These are phyloP conservation scores for Haplosporangium sp. DNA, from an alignment of 371 early-diverging fungal genomes.

Conservation along the genomic window DNA sequence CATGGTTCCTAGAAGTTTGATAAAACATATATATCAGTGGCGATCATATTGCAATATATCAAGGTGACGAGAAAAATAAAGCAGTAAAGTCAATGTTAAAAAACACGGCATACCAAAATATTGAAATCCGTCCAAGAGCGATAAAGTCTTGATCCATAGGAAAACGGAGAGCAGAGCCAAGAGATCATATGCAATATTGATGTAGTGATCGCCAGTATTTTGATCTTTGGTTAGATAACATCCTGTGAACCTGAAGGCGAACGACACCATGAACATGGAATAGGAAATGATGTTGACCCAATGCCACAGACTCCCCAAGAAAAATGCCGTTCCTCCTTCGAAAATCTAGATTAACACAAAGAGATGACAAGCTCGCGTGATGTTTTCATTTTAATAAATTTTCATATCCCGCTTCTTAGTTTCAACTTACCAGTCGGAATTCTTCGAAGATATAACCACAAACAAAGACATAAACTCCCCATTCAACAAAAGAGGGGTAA, in stretches of 20 bases:
- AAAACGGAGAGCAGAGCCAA: constrained; percentile 52
- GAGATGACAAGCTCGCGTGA: background rate
- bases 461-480: constrained; percentile 50
- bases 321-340: constrained; percentile 55
- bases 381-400: background rate
- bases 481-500: constrained; percentile 36
- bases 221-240: constrained; percentile 8
- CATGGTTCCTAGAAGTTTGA: constrained; percentile 40
- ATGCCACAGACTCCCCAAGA: constrained; percentile 56
- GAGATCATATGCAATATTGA: constrained; percentile 46
- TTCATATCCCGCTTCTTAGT: background rate
- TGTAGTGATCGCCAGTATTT: constrained; percentile 1
- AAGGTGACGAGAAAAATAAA: background rate
- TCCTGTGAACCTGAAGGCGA: constrained; percentile 48
- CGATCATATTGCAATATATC: background rate
- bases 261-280: constrained; percentile 47
- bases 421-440: constrained; percentile 47
- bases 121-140: constrained; percentile 49
- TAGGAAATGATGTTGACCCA: constrained; percentile 55
- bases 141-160: constrained; percentile 53
- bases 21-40: background rate
- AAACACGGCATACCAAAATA: constrained; percentile 42
- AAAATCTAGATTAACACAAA: constrained; percentile 32
- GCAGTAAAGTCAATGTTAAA: background rate
- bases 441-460: constrained; percentile 55